Conservation (phyloP, 2,329 filamentous ascomycete genomes). For the Xenosphaeropsis pyriputrescens region DNA sequence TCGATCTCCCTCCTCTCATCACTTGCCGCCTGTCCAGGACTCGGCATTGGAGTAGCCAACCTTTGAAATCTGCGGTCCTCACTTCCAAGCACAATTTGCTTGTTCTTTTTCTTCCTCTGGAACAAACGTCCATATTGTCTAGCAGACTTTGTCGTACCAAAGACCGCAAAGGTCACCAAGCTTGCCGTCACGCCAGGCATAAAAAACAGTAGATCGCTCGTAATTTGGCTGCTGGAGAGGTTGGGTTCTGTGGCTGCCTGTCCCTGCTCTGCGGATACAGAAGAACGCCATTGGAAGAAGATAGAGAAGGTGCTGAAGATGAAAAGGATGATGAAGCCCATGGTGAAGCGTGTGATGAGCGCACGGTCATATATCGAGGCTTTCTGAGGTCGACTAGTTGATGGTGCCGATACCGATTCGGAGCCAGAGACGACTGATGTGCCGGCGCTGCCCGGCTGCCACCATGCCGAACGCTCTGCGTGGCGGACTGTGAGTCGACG, state of each 20-base stretch:
- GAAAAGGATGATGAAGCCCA: conserved; percentile 22
- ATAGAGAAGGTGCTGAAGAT: too few relatives aligned
- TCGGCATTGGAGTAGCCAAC: too few relatives aligned
- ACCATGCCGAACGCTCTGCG: conserved; percentile 9
- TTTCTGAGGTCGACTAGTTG: conserved; percentile 3
- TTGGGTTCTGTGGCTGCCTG: conserved; percentile 13
- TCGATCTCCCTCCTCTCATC: too few relatives aligned
- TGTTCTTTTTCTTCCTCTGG: not conserved
- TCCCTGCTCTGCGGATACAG: too few relatives aligned
- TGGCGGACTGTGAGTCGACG: conserved; percentile 19
- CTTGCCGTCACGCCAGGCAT: conserved; percentile 23
- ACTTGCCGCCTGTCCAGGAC: too few relatives aligned
- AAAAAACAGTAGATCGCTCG: conserved; percentile 19
- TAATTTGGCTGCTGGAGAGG: conserved; percentile 16
- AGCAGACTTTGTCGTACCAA: conserved; percentile 24
- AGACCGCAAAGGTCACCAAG: conserved; percentile 23
- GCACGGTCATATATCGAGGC: conserved; percentile 28
- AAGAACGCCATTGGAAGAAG: too few relatives aligned
- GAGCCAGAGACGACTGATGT: conserved; percentile 4
- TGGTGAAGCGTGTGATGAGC: conserved; percentile 27
- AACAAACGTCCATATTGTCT: conserved; percentile 13
- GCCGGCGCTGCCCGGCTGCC: conserved; percentile 7
- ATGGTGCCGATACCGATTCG: conserved; percentile 1
- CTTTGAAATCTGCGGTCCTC: too few relatives aligned
- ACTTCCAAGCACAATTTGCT: too few relatives aligned